Base-by-base conservation (phyloP, 805 yeast genomes). In the Saccharomycopsis sp. region DNA sequence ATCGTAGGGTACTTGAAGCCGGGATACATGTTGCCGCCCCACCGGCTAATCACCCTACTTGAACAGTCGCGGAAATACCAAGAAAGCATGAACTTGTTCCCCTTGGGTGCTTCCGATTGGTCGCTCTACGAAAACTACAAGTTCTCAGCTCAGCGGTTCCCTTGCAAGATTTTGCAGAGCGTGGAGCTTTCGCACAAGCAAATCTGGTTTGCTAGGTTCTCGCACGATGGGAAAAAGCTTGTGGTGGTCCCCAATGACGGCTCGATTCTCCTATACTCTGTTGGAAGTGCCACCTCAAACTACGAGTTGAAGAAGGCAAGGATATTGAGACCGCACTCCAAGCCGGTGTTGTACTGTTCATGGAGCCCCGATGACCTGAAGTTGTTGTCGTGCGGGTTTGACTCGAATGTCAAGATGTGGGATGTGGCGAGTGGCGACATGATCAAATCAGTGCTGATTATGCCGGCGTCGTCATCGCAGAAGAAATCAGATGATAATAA, bases 121-220 rank as follows among this genome's bases (percentile, higher is more conserved):
- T 56, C 69, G 2, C 48, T 66, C 4, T 63, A 59, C 45, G 57
- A 62, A 30, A 69, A 67, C 46, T 53, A 59, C 37, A 49, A 53
- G 32, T 60, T 56, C 32, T 51, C 59, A 35, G 46, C 51, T 29
- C 45, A 52, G 15, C 51, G 56, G 30, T 70, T 74, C 45, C 85
- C 86, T 1, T 65, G 65, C 16, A 61, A 61, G 2, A 57, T 71
- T 3, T 53, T 71, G 9, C 65, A 67, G 42, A 65, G 69, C 0
- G 58, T 82, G 5, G 49, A 23, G 13, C 15, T 9, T 22, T n/a
- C 31, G 4, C 13, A 59, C 1, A 75, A 79, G 53, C 95, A 88
- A 56, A 89, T 85, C 9, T 88, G 96, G 96, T 80, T 68, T 54
- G 67, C 81, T 10, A 72, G 73, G 43, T 87, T 84, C 54, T 80